phyloP scores from a whole-genome alignment of 139 green algal species.

The Volvox africanus region DNA sequence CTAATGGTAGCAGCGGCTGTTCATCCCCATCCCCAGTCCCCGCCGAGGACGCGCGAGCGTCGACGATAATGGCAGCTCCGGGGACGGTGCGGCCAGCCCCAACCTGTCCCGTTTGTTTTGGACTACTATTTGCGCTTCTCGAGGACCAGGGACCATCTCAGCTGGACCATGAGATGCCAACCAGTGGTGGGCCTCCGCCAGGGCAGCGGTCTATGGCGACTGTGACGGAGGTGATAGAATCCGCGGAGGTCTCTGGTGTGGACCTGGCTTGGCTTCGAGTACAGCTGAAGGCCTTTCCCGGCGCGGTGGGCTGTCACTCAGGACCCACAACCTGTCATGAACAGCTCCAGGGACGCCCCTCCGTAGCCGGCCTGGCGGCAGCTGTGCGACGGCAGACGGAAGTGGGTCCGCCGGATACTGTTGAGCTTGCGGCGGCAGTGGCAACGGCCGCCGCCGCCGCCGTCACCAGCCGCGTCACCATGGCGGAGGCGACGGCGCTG shows the following conservation, averaged over 20 bases:
- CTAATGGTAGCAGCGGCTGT: neutral
- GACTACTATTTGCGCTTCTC: neutral
- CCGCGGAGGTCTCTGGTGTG: neutral
- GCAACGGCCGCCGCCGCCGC: neutral
- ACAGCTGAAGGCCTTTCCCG: neutral
- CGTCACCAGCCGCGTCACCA: neutral
- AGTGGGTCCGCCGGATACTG: neutral
- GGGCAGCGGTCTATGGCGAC: neutral
- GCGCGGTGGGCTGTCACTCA: neutral
- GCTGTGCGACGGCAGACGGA: neutral
- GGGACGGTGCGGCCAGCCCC: neutral
- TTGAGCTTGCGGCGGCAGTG: neutral
- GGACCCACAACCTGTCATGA: neutral
- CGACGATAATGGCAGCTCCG: neutral
- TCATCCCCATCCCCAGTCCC: neutral
- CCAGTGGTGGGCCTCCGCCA: neutral
- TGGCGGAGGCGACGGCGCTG: neutral
- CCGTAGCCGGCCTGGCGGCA: neutral
- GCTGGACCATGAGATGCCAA: neutral
- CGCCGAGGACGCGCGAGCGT: too few species aligned
- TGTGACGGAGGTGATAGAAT: neutral
- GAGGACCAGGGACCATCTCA: neutral
- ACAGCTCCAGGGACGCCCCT: neutral
- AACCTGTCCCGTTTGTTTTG: conserved; percentile 17
- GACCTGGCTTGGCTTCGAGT: conserved; percentile 25